Evolutionary conservation across 805 yeast species (phyloP).

Genomic region (Teunomyces gatunensis): DNA sequence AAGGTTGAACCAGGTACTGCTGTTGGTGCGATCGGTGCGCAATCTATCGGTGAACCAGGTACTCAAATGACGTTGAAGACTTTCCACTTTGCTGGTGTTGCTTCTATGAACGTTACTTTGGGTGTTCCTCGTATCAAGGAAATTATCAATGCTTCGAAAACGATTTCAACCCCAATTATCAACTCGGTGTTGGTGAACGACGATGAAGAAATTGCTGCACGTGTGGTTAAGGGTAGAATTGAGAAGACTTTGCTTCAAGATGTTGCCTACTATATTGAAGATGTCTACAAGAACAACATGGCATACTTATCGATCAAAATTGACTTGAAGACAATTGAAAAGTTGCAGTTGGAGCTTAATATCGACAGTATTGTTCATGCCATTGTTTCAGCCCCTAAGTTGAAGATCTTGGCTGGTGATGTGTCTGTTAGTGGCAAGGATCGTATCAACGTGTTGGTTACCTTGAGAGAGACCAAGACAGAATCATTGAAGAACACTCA

Average conservation of each 20-base stretch:
- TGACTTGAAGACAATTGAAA: constrained; percentile 82
- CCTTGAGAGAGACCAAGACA: constrained; percentile 34
- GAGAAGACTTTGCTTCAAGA: constrained; percentile 89
- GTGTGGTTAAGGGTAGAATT: constrained; percentile 96
- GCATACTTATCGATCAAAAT: constrained; percentile 79
- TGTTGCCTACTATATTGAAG: constrained; percentile 86
- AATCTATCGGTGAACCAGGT: constrained; percentile 98
- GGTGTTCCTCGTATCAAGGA: constrained; percentile 99
- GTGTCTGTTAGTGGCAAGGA: constrained; percentile 65
- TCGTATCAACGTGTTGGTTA: constrained; percentile 63
- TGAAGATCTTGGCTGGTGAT: constrained; percentile 75
- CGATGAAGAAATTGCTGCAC: constrained; percentile 94
- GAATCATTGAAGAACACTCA: constrained; percentile 31
- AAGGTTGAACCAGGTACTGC: constrained; percentile 99
- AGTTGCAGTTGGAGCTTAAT: constrained; percentile 82
- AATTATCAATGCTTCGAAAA: constrained; percentile 94
- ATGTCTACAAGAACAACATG: constrained; percentile 78
- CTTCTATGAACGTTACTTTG: constrained; percentile 96
- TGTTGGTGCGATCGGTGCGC: constrained; percentile 99
- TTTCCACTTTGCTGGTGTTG: constrained; percentile 99
- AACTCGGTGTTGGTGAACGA: constrained; percentile 91
- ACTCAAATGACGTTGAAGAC: constrained; percentile 93
- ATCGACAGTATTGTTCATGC: constrained; percentile 86
- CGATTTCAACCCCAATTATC: constrained; percentile 93
- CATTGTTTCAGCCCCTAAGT: constrained; percentile 78